Percentiles rank a stretch among this genome's conserved stretches.
These are phyloP conservation scores for Ensete ventricosum DNA, from an alignment of 176 grass and related monocot genomes.

Conservation along the genomic window DNA sequence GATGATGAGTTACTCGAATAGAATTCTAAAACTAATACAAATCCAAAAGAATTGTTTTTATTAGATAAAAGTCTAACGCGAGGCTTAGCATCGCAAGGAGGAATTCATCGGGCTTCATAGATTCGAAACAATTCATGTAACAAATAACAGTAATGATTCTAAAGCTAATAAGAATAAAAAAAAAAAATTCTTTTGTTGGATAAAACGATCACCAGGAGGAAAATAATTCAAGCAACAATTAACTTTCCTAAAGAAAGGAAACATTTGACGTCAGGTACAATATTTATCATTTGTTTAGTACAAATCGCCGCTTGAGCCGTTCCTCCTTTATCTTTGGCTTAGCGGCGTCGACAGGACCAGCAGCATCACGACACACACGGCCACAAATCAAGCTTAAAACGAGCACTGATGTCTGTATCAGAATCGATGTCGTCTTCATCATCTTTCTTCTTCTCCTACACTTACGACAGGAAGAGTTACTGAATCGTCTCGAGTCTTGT, in stretches of 20 bases:
- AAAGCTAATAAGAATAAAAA: not conserved
- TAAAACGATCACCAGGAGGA: not conserved
- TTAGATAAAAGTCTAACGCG: not conserved
- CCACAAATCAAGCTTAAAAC: conserved; percentile 5
- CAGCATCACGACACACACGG: not conserved
- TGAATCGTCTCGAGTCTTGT: too few species aligned
- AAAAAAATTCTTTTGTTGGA: not conserved
- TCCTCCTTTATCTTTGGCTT: not conserved
- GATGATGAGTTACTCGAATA: not conserved
- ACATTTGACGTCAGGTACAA: too few species aligned
- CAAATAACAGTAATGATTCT: too few species aligned
- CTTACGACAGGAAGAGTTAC: too few species aligned
- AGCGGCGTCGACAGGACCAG: not conserved
- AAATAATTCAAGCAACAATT: too few species aligned
- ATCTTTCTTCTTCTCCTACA: too few species aligned
- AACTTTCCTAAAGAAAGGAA: too few species aligned
- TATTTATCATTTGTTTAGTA: not conserved
- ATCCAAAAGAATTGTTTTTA: not conserved
- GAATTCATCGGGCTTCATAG: too few species aligned
- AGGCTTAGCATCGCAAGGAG: too few species aligned
- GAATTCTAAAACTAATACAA: not conserved
- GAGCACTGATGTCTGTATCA: not conserved
- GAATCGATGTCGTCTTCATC: too few species aligned
- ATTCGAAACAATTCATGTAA: too few species aligned
- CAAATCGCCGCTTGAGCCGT: not conserved